These are phyloP conservation scores for Pochonia chlamydosporia DNA, from an alignment of 2,329 filamentous ascomycete species.

Conservation along the genomic window DNA sequence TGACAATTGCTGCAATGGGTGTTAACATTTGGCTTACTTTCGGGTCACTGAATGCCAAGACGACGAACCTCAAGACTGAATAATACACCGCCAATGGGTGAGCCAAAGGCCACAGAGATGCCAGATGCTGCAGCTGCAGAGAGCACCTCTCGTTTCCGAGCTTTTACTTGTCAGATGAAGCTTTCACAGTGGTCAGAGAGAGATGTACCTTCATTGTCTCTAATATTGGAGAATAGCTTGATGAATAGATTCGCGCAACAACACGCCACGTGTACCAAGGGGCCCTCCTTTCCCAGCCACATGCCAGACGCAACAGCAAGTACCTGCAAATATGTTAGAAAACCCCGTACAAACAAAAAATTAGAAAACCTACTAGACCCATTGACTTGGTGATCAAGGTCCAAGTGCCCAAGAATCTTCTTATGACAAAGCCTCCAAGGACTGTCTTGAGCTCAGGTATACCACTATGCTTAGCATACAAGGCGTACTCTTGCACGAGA, in stretches of 20 bases:
- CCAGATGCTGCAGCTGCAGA: slow-evolving; percentile 89
- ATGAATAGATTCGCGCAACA: slow-evolving; percentile 94
- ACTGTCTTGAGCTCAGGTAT: slow-evolving; percentile 98
- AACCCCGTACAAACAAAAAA: background rate
- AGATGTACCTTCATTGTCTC: slow-evolving; percentile 72
- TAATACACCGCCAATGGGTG: slow-evolving; percentile 87
- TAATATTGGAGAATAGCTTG: slow-evolving; percentile 75
- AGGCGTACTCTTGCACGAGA: slow-evolving; percentile 76
- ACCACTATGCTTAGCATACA: slow-evolving; percentile 88
- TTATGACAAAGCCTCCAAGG: slow-evolving; percentile 87
- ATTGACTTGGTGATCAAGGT: slow-evolving; percentile 85
- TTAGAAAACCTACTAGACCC: slow-evolving; percentile 60
- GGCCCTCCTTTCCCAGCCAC: slow-evolving; percentile 96
- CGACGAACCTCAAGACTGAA: slow-evolving; percentile 78
- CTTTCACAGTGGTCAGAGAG: background rate
- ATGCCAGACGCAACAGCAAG: slow-evolving; percentile 89
- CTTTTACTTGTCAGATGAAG: slow-evolving; percentile 33
- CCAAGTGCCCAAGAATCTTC: slow-evolving; percentile 80
- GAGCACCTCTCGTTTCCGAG: slow-evolving; percentile 86
- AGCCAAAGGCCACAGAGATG: slow-evolving; percentile 90
- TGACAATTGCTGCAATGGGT: slow-evolving; percentile 63
- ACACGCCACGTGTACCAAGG: slow-evolving; percentile 91
- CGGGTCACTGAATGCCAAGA: background rate
- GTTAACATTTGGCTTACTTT: too few species aligned
- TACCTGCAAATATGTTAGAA: slow-evolving; percentile 46